Evolutionary conservation across 345 rosid genomes (phyloP).

Genomic region (Eucalyptus pumila): DNA sequence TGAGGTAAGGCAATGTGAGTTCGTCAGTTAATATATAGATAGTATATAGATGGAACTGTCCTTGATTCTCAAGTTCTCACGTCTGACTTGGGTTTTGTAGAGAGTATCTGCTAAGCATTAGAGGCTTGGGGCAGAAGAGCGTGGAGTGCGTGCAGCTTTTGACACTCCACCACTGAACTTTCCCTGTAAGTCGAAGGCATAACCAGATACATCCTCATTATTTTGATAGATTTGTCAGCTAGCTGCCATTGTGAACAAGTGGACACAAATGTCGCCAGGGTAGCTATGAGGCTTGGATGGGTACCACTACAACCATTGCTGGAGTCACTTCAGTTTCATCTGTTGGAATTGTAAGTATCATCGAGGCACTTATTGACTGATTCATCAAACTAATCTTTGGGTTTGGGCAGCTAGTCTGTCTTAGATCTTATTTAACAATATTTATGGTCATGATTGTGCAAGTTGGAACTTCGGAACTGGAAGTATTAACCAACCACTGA

Average conservation of each 20-base stretch:
- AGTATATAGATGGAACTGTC: background rate
- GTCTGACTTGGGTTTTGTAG: conserved; percentile 18
- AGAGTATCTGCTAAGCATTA: conserved; percentile 69
- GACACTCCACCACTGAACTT: conserved; percentile 87
- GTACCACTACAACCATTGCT: too few species aligned
- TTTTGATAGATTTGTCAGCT: background rate
- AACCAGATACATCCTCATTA: background rate
- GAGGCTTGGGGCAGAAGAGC: conserved; percentile 88
- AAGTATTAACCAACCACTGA: background rate
- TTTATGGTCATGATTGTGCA: too few species aligned
- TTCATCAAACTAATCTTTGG: too few species aligned
- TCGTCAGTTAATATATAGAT: background rate
- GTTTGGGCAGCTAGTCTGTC: too few species aligned
- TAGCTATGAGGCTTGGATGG: too few species aligned
- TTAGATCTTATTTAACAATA: too few species aligned
- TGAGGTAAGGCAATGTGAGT: background rate
- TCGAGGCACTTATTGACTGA: too few species aligned
- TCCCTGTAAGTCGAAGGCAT: conserved; percentile 52
- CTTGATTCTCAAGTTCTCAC: background rate
- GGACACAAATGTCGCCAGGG: too few species aligned
- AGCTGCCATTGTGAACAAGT: conserved; percentile 4
- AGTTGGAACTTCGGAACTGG: too few species aligned
- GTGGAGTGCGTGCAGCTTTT: conserved; percentile 93
- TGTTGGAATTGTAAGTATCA: conserved; percentile 66
- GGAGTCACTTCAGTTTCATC: conserved; percentile 53